Conservation (phyloP, 305 asterid species). For the Fraxinus latifolia region DNA sequence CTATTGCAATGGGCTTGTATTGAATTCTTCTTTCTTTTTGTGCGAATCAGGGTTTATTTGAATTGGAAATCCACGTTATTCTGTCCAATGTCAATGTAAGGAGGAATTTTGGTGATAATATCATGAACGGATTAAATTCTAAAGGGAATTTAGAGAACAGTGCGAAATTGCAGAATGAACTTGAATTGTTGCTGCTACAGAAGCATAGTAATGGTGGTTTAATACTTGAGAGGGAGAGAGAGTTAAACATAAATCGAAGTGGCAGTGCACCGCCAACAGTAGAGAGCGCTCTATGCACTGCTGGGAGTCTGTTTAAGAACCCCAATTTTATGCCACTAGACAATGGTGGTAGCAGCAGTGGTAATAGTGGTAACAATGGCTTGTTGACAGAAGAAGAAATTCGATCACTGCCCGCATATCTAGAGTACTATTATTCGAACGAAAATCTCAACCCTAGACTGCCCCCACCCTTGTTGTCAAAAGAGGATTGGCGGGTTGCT, state of each 20-base stretch:
- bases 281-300: slow-evolving; percentile 62
- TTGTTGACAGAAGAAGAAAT: slow-evolving; percentile 69
- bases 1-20: slow-evolving; percentile 7
- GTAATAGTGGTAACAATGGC: slow-evolving; percentile 21
- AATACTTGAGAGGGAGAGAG: slow-evolving; percentile 50
- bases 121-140: slow-evolving; percentile 43
- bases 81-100: slow-evolving; percentile 28
- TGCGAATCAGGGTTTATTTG: slow-evolving; percentile 20
- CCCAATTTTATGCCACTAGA: slow-evolving; percentile 38
- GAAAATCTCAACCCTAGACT: slow-evolving; percentile 75
- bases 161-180: slow-evolving; percentile 42
- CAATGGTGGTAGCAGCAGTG: slow-evolving; percentile 20
- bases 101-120: slow-evolving; percentile 21
- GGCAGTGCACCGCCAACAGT: slow-evolving; percentile 86
- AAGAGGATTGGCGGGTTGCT: slow-evolving; percentile 73
- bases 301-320: slow-evolving; percentile 45
- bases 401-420: slow-evolving; percentile 72
- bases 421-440: slow-evolving; percentile 77
- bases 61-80: slow-evolving; percentile 11
- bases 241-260: slow-evolving; percentile 54
- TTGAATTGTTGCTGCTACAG: slow-evolving; percentile 43
- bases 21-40: slow-evolving; percentile 2
- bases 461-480: slow-evolving; percentile 64
- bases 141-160: slow-evolving; percentile 40
- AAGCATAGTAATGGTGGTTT: slow-evolving; percentile 41